A percentile compares a stretch with the other conserved stretches of the same genome.
Evolutionary conservation across 148 eudicot genomes (phyloP).

Genomic region (Hydrangea macrophylla): DNA sequence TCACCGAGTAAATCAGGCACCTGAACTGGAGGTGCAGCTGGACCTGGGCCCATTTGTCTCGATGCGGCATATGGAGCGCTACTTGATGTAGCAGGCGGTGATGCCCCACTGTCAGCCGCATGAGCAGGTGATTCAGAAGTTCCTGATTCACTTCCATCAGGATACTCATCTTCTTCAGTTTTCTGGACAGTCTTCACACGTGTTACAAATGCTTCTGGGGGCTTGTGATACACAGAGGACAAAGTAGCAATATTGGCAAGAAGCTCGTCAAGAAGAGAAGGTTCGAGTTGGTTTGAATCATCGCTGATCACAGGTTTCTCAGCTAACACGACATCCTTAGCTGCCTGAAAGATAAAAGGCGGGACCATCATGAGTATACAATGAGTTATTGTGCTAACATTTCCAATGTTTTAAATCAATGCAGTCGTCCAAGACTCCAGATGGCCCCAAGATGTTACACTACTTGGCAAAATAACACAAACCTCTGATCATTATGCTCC

Average conservation of each 20-base stretch:
- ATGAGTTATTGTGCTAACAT: neutral
- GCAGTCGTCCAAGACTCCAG: neutral
- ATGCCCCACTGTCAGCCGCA: slow-evolving; percentile 46
- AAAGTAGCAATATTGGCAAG: slow-evolving; percentile 91
- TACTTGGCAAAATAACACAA: no score
- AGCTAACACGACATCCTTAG: slow-evolving; percentile 94
- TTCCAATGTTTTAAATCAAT: no score
- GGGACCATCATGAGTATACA: neutral
- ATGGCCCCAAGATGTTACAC: neutral
- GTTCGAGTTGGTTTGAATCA: slow-evolving; percentile 87
- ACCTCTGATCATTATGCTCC: no score
- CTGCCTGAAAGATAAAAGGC: slow-evolving; percentile 51
- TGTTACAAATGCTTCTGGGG: slow-evolving; percentile 88
- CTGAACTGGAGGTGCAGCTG: slow-evolving; percentile 59
- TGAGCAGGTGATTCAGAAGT: slow-evolving; percentile 65
- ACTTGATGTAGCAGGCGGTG: slow-evolving; percentile 64
- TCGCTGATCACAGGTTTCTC: slow-evolving; percentile 98
- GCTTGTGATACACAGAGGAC: slow-evolving; percentile 96
- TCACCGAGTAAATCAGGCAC: slow-evolving; percentile 94
- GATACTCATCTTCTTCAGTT: slow-evolving; percentile 86
- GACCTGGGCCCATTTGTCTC: slow-evolving; percentile 48
- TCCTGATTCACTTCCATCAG: slow-evolving; percentile 75
- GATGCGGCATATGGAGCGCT: slow-evolving; percentile 36
- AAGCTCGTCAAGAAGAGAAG: slow-evolving; percentile 96
- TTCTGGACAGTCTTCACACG: slow-evolving; percentile 75